These are phyloP conservation scores for Fraxinus sp. DNA, from an alignment of 305 asterid genomes.

Conservation along the genomic window DNA sequence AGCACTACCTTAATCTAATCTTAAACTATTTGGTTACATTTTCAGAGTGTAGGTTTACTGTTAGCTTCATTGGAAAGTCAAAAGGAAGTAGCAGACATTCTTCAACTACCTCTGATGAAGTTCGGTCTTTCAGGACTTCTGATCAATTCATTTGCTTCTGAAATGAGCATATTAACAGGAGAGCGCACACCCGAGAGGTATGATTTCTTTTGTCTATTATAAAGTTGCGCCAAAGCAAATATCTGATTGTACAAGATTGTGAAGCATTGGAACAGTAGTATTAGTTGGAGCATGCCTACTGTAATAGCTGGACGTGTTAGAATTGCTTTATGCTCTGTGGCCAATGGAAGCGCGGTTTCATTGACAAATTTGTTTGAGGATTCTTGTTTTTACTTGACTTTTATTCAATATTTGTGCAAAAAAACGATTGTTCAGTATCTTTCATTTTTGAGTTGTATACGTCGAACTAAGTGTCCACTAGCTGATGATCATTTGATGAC, in stretches of 20 bases:
- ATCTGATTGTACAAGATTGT: constrained; percentile 10
- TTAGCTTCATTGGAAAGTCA: constrained; percentile 65
- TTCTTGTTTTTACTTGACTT: not conserved
- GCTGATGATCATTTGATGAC: constrained; percentile 20
- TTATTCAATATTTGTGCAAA: not conserved
- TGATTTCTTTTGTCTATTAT: constrained; percentile 21
- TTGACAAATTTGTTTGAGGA: not conserved
- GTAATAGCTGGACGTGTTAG: not conserved
- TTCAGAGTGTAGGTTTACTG: constrained; percentile 76
- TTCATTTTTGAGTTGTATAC: not conserved
- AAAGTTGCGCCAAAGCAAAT: not conserved
- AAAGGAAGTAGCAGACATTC: constrained; percentile 52
- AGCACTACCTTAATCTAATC: constrained; percentile 22
- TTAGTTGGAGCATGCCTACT: constrained; percentile 13
- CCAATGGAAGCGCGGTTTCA: not conserved
- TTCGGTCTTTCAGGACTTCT: constrained; percentile 63
- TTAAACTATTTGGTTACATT: constrained; percentile 29
- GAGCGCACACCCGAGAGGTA: constrained; percentile 77
- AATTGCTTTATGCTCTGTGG: constrained; percentile 10
- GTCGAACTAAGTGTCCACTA: not conserved
- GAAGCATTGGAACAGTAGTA: constrained; percentile 7
- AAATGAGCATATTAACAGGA: constrained; percentile 63
- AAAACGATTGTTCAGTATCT: not conserved
- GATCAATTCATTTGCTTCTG: constrained; percentile 68
- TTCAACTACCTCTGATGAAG: constrained; percentile 62